Percentiles rank a stretch among this genome's conserved stretches.
phyloP scores from a whole-genome alignment of 495 filamentous ascomycete species.

The Sabuloglossum arenarium region DNA sequence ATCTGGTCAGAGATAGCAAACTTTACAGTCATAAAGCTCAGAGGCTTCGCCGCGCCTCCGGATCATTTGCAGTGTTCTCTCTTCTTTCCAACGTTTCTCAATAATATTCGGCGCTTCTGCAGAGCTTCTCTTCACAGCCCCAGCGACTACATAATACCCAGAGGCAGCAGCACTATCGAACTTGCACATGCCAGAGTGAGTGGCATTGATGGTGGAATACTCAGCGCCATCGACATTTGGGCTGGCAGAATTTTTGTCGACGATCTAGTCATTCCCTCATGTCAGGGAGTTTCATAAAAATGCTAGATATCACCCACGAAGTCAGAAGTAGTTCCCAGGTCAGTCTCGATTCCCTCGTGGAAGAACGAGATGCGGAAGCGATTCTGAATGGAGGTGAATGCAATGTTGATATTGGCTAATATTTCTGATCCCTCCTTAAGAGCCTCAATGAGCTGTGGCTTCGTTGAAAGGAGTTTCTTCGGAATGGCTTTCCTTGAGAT shows the following conservation, averaged over 20 bases:
- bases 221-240: constrained; percentile 54
- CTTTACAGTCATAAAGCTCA: too few relatives aligned
- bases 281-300: neutral
- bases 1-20: too few relatives aligned
- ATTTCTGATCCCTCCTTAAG: constrained; percentile 61
- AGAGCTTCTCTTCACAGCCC: too few relatives aligned
- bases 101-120: too few relatives aligned
- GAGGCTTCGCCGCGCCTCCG: too few relatives aligned
- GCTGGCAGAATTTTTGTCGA: constrained; percentile 53
- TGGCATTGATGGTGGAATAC: constrained; percentile 61
- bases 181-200: constrained; percentile 22
- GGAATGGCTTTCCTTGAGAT: constrained; percentile 39
- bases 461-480: too few relatives aligned
- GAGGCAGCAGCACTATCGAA: too few relatives aligned
- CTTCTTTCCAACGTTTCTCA: too few relatives aligned
- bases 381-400: constrained; percentile 49
- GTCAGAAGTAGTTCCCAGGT: constrained; percentile 36
- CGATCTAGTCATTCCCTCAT: constrained; percentile 25
- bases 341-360: constrained; percentile 46
- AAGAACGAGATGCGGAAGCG: constrained; percentile 53
- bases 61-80: too few relatives aligned
- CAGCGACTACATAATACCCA: too few relatives aligned
- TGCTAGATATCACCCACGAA: constrained; percentile 10
- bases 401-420: constrained; percentile 56
- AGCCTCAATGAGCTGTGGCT: constrained; percentile 45